Percentiles rank a stretch among this genome's conserved stretches.
Evolutionary conservation across 768 basidiomycete genomes (phyloP).

Genomic region (Trametes cubensis): DNA sequence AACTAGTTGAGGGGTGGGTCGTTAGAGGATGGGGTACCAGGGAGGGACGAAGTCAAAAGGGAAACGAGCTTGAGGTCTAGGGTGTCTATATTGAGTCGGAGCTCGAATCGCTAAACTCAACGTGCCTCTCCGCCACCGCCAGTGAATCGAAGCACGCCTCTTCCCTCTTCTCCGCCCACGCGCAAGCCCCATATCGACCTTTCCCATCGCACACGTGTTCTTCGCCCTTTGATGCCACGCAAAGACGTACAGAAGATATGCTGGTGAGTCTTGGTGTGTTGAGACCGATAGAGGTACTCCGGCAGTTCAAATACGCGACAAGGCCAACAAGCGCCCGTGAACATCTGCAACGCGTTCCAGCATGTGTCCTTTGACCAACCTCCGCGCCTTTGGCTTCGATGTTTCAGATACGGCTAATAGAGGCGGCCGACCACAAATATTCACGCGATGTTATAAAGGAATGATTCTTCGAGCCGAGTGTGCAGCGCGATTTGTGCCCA

Average conservation of each 20-base stretch:
- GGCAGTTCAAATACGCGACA: conserved; percentile 4
- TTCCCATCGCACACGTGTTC: conserved; percentile 1
- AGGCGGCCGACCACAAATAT: too few species aligned
- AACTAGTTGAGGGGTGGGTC: conserved; percentile 29
- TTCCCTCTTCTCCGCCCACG: conserved; percentile 7
- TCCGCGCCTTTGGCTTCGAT: neutral
- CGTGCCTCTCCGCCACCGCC: conserved; percentile 22
- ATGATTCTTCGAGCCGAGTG: too few species aligned
- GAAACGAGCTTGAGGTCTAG: conserved; percentile 29
- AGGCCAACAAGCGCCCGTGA: neutral
- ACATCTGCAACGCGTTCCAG: neutral
- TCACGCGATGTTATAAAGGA: too few species aligned
- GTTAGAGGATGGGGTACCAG: conserved; percentile 32
- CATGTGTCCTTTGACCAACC: neutral
- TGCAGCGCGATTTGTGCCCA: too few species aligned
- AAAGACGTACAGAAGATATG: neutral
- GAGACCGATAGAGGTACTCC: neutral
- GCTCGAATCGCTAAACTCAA: conserved; percentile 25
- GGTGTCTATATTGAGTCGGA: conserved; percentile 28
- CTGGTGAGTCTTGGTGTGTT: too few species aligned
- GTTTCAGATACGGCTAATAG: too few species aligned
- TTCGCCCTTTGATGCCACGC: neutral
- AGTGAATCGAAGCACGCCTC: conserved; percentile 5
- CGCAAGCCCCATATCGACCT: neutral
- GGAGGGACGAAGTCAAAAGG: conserved; percentile 31